Base-by-base conservation (phyloP, 2,329 filamentous ascomycete species). In the Phialophora tarda region DNA sequence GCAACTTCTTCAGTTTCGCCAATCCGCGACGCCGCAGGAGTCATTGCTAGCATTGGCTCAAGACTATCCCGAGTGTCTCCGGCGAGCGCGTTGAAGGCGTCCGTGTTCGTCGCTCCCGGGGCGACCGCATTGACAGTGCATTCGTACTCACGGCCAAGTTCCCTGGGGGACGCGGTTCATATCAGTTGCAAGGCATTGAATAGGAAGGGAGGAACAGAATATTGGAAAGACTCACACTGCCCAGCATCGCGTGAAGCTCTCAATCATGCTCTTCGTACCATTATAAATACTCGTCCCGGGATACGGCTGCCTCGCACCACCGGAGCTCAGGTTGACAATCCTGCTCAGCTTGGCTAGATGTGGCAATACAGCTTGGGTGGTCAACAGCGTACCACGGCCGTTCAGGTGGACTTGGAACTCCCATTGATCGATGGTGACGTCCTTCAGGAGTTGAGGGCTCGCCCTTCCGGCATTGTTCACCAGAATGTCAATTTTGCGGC, bases 1-100 rank as follows among this genome's bases (percentile, higher is more conserved):
- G 83, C 82, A 51, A 85, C 78, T 64, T 86, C 83, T n/a, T 82
- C 79, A 0, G 83, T 80, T 65, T 76, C 76, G 0, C 82, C 83
- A 64, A 84, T 75, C 3, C 82, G 59, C 14, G 58, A 57, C 14
- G 34, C 63, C 5, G 47, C 34, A 11, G 63, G 63, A 23, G 63
- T 65, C 58, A 51, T 57, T 21, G 32, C 58, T 26, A 65, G 21
- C 58, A 65, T 62, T 6, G 63, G 63, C 41, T 65, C 34, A 1
- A 65, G 58, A 14, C 48, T 56, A 5, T 48, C 34, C 12, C 48
- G 57, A 21, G 56, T 50, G 14, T 56, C 51, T 14, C 44, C 63
- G 17, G 21, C 26, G 44, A 65, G 44, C 23, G 14, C 34, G n/a
- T 56, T 60, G 57, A 65, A 65, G 4, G 50, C 63, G 7, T 65